Evolutionary conservation across 495 filamentous ascomycete species (phyloP), one percentile per base, ranked within the genome.

Genomic region (Hypoxylon crocopeplum): DNA sequence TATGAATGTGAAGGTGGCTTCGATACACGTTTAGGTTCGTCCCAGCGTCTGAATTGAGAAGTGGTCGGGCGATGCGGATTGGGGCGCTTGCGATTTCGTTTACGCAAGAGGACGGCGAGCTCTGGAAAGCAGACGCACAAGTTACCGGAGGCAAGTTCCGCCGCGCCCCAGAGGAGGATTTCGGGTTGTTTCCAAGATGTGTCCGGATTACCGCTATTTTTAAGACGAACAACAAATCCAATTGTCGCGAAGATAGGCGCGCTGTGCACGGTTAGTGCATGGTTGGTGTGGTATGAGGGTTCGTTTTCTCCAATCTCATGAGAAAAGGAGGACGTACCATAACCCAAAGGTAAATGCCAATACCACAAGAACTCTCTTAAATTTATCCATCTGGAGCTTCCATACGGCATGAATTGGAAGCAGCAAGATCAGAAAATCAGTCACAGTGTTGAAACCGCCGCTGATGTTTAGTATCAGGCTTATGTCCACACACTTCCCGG

Each of bases 281-380:
- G n/a, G n/a, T n/a, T n/a, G n/a, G n/a, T n/a, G n/a, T n/a, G n/a
- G 41, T 45, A 2, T 32, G n/a, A 29, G 5, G 5, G 25, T 29
- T 13, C 5, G 13, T 12, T 20, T 8, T 4, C 20, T 24, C 5
- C 5, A 2, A 21, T 5, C 1, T 21, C 11, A 24, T 41, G 6
- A 10, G 25, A 15, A 36, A 36, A 11, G 22, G 19, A 37, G 17
- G 17, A 47, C 56, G 15, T 17, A 59, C 56, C 56, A 52, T 34
- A 59, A n/a, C n/a, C 56, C 56, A 36, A 59, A 59, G 1, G 56
- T 59, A 29, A 59, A 59, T 10, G 33, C 56, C 13, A 51, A 19
- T 1, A 59, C 48, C n/a, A 59, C 41, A 13, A 47, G 16, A 2
- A 51, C n/a, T 6, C 44, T 20, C 40, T 47, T 52, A 3, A 39